phyloP scores from a whole-genome alignment of 176 grass and related monocot genomes.

The Raddia distichophylla region DNA sequence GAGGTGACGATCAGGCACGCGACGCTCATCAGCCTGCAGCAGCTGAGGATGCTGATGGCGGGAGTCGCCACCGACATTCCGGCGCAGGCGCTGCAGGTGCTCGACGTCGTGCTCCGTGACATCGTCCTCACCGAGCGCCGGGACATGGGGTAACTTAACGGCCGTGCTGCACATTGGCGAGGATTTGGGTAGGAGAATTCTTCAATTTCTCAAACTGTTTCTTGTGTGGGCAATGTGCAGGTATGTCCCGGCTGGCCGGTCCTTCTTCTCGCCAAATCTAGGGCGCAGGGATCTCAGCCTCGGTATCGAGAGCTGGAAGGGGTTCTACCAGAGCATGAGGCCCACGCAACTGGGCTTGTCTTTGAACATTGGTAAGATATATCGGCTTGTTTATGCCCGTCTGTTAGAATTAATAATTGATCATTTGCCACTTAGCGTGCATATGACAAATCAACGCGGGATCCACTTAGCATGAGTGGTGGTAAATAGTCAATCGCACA shows the following conservation, averaged over 20 bases:
- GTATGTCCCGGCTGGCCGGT: conserved; percentile 56
- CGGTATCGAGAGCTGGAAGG: conserved; percentile 58
- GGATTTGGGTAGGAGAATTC: background rate
- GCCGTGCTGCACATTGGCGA: background rate
- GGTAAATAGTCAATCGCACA: too few relatives aligned
- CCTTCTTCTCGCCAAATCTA: conserved; percentile 67
- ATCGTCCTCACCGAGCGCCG: conserved; percentile 43
- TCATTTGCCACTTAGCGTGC: too few relatives aligned
- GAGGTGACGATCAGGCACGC: conserved; percentile 56
- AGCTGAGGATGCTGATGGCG: conserved; percentile 51
- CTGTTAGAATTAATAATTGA: background rate
- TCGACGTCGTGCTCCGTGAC: conserved; percentile 62
- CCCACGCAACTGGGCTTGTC: conserved; percentile 74
- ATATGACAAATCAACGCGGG: too few relatives aligned
- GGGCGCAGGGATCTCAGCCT: background rate
- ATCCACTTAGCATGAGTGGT: too few relatives aligned
- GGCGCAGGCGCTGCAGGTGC: conserved; percentile 44
- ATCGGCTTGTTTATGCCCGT: background rate
- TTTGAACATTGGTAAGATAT: conserved; percentile 56
- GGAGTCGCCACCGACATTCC: conserved; percentile 47
- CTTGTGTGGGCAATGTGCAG: conserved; percentile 16
- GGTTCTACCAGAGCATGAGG: conserved; percentile 80
- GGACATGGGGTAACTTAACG: conserved; percentile 24
- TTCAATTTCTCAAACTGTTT: too few relatives aligned
- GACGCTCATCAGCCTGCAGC: conserved; percentile 38